Percentiles rank a stretch among this genome's conserved stretches.
These are phyloP conservation scores for Scenedesmus sp. DNA, from an alignment of 163 green algal genomes.

Conservation along the genomic window DNA sequence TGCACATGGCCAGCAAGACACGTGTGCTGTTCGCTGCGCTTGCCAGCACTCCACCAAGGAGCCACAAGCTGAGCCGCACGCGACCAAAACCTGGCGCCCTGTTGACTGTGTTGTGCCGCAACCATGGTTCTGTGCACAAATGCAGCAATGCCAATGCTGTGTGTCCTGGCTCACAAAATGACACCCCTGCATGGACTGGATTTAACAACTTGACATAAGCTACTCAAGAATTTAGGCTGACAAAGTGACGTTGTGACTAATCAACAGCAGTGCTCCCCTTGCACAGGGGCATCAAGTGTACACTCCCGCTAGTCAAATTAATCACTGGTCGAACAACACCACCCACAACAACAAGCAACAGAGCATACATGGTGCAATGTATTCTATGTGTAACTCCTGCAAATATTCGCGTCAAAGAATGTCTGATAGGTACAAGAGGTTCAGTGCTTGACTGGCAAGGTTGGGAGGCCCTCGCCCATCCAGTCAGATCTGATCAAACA, in stretches of 20 bases:
- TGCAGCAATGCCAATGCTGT: slow-evolving; percentile 6
- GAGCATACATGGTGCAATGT: slow-evolving; percentile 2
- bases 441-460: neutral
- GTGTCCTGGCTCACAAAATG: slow-evolving; percentile 4
- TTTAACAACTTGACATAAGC: neutral
- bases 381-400: slow-evolving; percentile 27
- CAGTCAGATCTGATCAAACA: neutral
- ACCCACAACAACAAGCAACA: slow-evolving; percentile 22
- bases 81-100: neutral
- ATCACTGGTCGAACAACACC: neutral
- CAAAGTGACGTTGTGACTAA: neutral
- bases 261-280: slow-evolving; percentile 26
- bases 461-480: neutral
- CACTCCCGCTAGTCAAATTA: neutral
- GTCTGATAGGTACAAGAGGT: slow-evolving; percentile 20
- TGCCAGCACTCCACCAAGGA: neutral
- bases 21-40: neutral
- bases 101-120: neutral
- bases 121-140: neutral
- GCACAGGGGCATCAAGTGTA: slow-evolving; percentile 9
- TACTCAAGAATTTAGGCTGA: neutral
- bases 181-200: slow-evolving; percentile 5
- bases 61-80: neutral
- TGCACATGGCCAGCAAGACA: neutral
- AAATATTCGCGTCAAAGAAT: neutral